Percentiles rank a stretch among this genome's conserved stretches.
Evolutionary conservation across 2,329 filamentous ascomycete species (phyloP).

Genomic region (Sclerotinia minor): DNA sequence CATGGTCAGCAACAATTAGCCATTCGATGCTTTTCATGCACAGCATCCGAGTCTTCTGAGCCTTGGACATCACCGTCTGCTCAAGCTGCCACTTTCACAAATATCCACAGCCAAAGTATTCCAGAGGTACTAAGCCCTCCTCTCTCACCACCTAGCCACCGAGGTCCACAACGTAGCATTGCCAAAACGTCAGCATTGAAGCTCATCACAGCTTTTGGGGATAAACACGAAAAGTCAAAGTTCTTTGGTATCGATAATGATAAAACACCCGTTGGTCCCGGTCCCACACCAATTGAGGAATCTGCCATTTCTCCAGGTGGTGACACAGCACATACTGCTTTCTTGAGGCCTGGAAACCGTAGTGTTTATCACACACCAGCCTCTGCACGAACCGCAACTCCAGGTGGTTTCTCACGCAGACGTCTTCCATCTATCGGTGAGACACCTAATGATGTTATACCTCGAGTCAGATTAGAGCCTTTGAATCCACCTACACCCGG

Average conservation of each 20-base stretch:
- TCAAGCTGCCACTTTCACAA: slow-evolving; percentile 58
- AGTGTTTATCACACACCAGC: slow-evolving; percentile 70
- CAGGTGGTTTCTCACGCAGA: slow-evolving; percentile 59
- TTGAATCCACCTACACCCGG: slow-evolving; percentile 46
- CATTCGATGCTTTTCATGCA: slow-evolving; percentile 90
- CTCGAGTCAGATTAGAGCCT: slow-evolving; percentile 44
- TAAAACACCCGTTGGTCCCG: slow-evolving; percentile 73
- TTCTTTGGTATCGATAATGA: slow-evolving; percentile 62
- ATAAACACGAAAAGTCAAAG: slow-evolving; percentile 59
- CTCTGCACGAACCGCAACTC: slow-evolving; percentile 63
- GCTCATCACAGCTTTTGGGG: slow-evolving; percentile 85
- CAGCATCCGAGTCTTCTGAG: slow-evolving; percentile 78
- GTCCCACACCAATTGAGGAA: slow-evolving; percentile 85
- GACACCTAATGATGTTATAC: slow-evolving; percentile 55
- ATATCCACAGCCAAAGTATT: slow-evolving; percentile 58
- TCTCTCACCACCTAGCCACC: slow-evolving; percentile 69
- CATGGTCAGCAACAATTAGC: slow-evolving; percentile 87
- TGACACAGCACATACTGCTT: slow-evolving; percentile 64
- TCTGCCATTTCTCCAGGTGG: slow-evolving; percentile 72
- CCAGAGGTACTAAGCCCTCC: slow-evolving; percentile 67
- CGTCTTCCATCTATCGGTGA: slow-evolving; percentile 80
- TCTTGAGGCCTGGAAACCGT: slow-evolving; percentile 65
- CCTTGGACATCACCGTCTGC: slow-evolving; percentile 87
- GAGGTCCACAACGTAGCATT: slow-evolving; percentile 61
- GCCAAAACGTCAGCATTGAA: slow-evolving; percentile 83